A percentile compares a stretch with the other conserved stretches of the same genome.
phyloP scores from a whole-genome alignment of 257 asterid genomes.

The Salvia rosmarinus region DNA sequence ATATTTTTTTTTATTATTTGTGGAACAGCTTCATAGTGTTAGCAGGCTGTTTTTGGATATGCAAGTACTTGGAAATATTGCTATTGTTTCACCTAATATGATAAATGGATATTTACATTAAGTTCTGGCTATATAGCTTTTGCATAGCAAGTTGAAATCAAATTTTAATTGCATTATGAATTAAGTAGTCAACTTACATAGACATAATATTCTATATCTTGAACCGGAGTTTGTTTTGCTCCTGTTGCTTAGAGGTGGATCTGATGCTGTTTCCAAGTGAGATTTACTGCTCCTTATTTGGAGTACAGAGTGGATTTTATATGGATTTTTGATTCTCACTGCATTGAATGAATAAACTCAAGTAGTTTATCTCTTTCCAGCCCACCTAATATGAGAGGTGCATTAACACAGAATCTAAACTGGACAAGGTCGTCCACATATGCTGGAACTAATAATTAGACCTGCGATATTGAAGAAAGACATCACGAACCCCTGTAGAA shows the following conservation, averaged over 20 bases:
- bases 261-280: too few relatives aligned
- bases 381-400: background rate
- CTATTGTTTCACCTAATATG: conserved; percentile 1
- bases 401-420: background rate
- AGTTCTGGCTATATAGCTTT: too few relatives aligned
- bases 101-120: conserved; percentile 4
- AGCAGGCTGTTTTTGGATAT: too few relatives aligned
- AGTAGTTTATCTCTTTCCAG: background rate
- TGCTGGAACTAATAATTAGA: background rate
- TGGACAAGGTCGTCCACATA: background rate
- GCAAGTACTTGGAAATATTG: conserved; percentile 16
- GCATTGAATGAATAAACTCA: conserved; percentile 17
- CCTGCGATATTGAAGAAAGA: background rate
- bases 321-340: background rate
- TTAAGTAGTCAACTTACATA: background rate
- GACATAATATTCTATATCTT: too few relatives aligned
- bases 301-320: too few relatives aligned
- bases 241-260: too few relatives aligned
- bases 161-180: too few relatives aligned
- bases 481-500: background rate
- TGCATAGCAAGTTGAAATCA: too few relatives aligned
- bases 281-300: conserved; percentile 15
- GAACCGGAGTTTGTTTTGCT: too few relatives aligned
- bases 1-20: too few relatives aligned
- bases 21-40: too few relatives aligned